Evolutionary conservation across 2,329 filamentous ascomycete species (phyloP).

Genomic region (Sordariomycetes sp.): DNA sequence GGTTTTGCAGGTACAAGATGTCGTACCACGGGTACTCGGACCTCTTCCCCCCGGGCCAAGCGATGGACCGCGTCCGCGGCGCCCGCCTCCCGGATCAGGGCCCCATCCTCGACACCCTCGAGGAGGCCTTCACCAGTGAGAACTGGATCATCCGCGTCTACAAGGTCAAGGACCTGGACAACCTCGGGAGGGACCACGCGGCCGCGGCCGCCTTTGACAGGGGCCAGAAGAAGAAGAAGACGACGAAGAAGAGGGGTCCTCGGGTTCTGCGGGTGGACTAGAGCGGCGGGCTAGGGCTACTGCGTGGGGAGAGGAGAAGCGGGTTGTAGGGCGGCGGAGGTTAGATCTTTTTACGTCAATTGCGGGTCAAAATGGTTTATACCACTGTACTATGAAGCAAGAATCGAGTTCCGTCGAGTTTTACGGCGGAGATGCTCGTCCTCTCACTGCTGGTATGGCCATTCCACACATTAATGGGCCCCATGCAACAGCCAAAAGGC

Average conservation of each 20-base stretch:
- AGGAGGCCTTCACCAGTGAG: constrained; percentile 97
- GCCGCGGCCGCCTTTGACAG: constrained; percentile 56
- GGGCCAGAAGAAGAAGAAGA: constrained; percentile 75
- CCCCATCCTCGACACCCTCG: constrained; percentile 74
- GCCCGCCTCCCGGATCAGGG: constrained; percentile 69
- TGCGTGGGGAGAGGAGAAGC: background rate
- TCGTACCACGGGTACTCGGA: constrained; percentile 96
- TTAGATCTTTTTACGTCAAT: background rate
- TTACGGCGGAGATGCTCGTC: background rate
- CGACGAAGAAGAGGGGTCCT: constrained; percentile 57
- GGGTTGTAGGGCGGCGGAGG: background rate
- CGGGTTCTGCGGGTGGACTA: constrained; percentile 62
- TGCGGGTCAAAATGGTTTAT: background rate
- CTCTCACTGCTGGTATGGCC: background rate
- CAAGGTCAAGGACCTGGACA: constrained; percentile 98
- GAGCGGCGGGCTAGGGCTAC: background rate
- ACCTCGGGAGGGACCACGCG: constrained; percentile 79
- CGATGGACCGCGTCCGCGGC: constrained; percentile 77
- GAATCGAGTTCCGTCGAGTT: background rate
- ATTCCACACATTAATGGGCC: background rate
- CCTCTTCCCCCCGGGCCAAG: constrained; percentile 86
- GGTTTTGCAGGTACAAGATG: constrained; percentile 91
- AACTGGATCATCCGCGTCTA: constrained; percentile 99
- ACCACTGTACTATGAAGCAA: background rate
- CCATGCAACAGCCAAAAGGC: background rate